phyloP scores from a whole-genome alignment of 2,329 filamentous ascomycete genomes.

The Orbilia quercus region DNA sequence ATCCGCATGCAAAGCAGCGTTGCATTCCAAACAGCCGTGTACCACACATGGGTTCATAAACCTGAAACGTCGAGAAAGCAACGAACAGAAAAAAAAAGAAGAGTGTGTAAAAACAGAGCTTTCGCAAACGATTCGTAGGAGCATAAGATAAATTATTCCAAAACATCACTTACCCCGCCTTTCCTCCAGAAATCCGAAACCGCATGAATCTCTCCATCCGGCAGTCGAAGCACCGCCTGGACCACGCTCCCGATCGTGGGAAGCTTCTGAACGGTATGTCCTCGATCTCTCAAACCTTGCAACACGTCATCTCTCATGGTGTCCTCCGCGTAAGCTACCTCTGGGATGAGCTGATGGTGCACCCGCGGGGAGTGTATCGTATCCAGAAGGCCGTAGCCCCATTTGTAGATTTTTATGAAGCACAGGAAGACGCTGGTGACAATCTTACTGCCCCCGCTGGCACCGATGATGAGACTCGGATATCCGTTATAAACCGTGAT shows the following conservation, averaged over 20 bases:
- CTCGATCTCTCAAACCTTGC: constrained; percentile 56
- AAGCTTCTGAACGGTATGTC: constrained; percentile 56
- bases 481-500: constrained; percentile 58
- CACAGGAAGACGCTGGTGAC: constrained; percentile 60
- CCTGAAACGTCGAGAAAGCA: constrained; percentile 38
- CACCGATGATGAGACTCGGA: constrained; percentile 59
- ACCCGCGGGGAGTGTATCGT: constrained; percentile 59
- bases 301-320: constrained; percentile 51
- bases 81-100: constrained; percentile 12
- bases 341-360: constrained; percentile 60
- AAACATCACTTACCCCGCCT: constrained; percentile 57
- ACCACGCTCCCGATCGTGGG: constrained; percentile 58
- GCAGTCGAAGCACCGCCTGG: constrained; percentile 56
- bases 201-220: constrained; percentile 57
- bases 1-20: constrained; percentile 40
- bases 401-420: constrained; percentile 59
- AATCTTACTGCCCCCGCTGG: constrained; percentile 58
- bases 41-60: constrained; percentile 36
- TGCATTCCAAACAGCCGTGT: constrained; percentile 32
- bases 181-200: constrained; percentile 61
- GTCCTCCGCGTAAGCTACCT: constrained; percentile 57
- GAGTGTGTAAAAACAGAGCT: constrained; percentile 20
- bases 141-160: background rate
- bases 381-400: constrained; percentile 58
- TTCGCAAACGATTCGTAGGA: constrained; percentile 7